Conservation (phyloP, 768 basidiomycete genomes). For the Russula virescens region DNA sequence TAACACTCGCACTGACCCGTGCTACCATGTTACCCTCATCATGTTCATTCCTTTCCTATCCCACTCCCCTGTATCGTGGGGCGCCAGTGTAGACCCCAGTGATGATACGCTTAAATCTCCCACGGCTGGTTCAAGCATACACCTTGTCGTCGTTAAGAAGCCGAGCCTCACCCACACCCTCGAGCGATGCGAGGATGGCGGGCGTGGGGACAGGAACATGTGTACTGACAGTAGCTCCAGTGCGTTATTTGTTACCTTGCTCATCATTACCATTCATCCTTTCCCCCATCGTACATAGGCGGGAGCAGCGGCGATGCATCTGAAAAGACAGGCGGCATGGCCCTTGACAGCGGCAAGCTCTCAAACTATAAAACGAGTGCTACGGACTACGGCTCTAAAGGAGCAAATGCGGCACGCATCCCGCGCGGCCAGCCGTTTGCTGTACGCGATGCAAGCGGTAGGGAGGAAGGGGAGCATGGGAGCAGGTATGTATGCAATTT, state of each 20-base stretch:
- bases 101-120: too few species aligned
- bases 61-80: too few species aligned
- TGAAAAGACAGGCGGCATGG: not conserved
- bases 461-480: constrained; percentile 25
- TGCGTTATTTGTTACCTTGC: not conserved
- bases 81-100: too few species aligned
- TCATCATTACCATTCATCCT: not conserved
- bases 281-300: not conserved
- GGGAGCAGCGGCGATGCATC: constrained; percentile 1
- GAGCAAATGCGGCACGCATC: constrained; percentile 18
- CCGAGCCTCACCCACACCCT: not conserved
- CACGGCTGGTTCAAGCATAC: not conserved
- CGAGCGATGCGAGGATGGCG: constrained; percentile 16
- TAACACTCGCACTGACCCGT: too few species aligned
- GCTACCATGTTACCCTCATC: too few species aligned
- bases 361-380: constrained; percentile 20
- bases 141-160: not conserved
- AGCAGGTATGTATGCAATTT: constrained; percentile 23
- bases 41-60: too few species aligned
- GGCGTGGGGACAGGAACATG: not conserved
- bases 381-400: constrained; percentile 26
- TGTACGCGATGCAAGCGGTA: constrained; percentile 21
- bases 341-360: not conserved
- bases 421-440: constrained; percentile 26
- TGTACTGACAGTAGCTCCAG: too few species aligned